These are phyloP conservation scores for Suhomyces chickasaworum DNA, from an alignment of 1,139 yeast species.

Conservation along the genomic window DNA sequence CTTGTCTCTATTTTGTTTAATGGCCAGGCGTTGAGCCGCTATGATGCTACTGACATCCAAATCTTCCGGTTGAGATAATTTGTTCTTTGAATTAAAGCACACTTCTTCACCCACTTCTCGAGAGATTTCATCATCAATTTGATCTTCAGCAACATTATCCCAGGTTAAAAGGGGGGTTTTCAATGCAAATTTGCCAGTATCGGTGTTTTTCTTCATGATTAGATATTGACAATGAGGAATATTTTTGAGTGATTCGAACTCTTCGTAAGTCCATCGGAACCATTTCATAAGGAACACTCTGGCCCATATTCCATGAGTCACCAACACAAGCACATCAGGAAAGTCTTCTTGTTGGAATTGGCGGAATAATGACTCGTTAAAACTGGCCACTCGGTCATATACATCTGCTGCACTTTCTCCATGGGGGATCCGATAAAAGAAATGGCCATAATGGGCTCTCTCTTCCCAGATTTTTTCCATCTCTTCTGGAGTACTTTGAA, in stretches of 20 bases:
- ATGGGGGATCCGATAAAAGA: conserved; percentile 85
- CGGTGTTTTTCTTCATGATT: conserved; percentile 64
- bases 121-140: conserved; percentile 41
- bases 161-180: conserved; percentile 60
- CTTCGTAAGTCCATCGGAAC: conserved; percentile 91
- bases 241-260: conserved; percentile 78
- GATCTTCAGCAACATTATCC: conserved; percentile 54
- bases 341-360: conserved; percentile 70
- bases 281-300: conserved; percentile 89
- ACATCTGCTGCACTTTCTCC: conserved; percentile 98
- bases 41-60: conserved; percentile 45
- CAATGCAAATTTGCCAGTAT: conserved; percentile 44
- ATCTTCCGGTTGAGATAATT: conserved; percentile 40
- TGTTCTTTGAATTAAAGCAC: conserved; percentile 41
- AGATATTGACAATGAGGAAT: conserved; percentile 83
- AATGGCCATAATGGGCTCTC: conserved; percentile 87
- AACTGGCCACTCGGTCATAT: conserved; percentile 84
- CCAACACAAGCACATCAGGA: conserved; percentile 75
- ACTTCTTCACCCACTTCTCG: conserved; percentile 48
- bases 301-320: conserved; percentile 93
- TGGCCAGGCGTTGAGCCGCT: conserved; percentile 49
- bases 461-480: conserved; percentile 81
- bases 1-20: conserved; percentile 38
- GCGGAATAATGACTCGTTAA: conserved; percentile 81
- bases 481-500: conserved; percentile 74